Conservation (phyloP, 306 rosid species). For the Dalbergia oliveri region DNA sequence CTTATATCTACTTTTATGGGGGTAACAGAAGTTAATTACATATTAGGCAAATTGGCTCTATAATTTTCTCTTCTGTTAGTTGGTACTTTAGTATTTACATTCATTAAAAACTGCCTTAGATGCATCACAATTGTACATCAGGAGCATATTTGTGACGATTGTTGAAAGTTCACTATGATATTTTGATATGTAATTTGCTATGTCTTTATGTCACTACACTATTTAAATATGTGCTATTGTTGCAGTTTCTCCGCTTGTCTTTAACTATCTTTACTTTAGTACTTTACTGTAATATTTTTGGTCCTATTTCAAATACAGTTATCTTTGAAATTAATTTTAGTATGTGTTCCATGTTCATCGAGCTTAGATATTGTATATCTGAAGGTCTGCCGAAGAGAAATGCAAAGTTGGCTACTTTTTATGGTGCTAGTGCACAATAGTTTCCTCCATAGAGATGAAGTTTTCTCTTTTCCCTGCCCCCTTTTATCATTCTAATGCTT, state of each 20-base stretch:
- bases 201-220: conserved; percentile 2
- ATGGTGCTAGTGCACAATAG: background rate
- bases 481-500: conserved; percentile 47
- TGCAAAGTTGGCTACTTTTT: conserved; percentile 27
- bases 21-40: conserved; percentile 7
- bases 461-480: conserved; percentile 9
- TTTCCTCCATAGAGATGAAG: conserved; percentile 17
- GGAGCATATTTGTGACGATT: conserved; percentile 30
- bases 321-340: conserved; percentile 10
- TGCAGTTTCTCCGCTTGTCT: conserved; percentile 14
- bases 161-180: conserved; percentile 9
- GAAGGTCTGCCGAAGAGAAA: conserved; percentile 31
- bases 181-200: conserved; percentile 9
- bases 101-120: conserved; percentile 6
- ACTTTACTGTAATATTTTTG: background rate
- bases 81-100: conserved; percentile 9
- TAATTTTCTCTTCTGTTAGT: conserved; percentile 13
- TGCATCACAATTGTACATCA: conserved; percentile 20
- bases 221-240: background rate
- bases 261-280: conserved; percentile 11
- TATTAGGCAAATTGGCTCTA: conserved; percentile 9
- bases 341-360: conserved; percentile 9
- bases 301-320: conserved; percentile 22
- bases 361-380: conserved; percentile 7
- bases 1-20: conserved; percentile 3